These are phyloP conservation scores for Starmera amethionina DNA, from an alignment of 805 yeast genomes.

Conservation along the genomic window DNA sequence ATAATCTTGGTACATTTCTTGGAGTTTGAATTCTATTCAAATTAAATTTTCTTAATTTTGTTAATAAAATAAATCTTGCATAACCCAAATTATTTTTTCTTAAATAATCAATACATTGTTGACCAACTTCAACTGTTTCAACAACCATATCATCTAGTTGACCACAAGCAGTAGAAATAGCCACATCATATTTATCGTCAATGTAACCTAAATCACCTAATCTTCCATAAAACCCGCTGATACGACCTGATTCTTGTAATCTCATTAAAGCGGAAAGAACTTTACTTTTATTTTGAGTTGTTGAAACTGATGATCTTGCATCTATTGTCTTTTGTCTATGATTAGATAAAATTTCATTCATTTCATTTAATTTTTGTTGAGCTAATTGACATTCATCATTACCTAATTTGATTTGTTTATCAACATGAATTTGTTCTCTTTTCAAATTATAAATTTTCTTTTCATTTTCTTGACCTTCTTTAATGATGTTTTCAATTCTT, in stretches of 20 bases:
- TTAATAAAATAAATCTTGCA: constrained; percentile 76
- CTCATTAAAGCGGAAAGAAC: constrained; percentile 62
- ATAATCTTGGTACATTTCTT: constrained; percentile 64
- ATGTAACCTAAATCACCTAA: constrained; percentile 90
- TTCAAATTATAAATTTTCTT: constrained; percentile 34
- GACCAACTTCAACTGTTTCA: constrained; percentile 64
- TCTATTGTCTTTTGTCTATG: constrained; percentile 58
- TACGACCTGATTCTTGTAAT: constrained; percentile 70
- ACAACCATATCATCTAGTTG: constrained; percentile 90
- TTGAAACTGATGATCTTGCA: constrained; percentile 49
- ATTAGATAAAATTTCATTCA: constrained; percentile 41
- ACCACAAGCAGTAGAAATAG: constrained; percentile 91
- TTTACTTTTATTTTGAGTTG: constrained; percentile 56
- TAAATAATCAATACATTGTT: constrained; percentile 71
- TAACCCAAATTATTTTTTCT: constrained; percentile 79
- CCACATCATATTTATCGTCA: constrained; percentile 82
- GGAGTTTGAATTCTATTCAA: constrained; percentile 58
- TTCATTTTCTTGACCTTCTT: constrained; percentile 41
- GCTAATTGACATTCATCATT: constrained; percentile 45
- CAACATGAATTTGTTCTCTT: constrained; percentile 37
- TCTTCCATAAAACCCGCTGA: constrained; percentile 81
- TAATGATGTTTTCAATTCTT: constrained; percentile 33
- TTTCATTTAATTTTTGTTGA: constrained; percentile 34
- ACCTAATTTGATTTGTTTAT: constrained; percentile 49
- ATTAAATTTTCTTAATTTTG: constrained; percentile 59